These are phyloP conservation scores for Scheffersomyces titani DNA, from an alignment of 1,139 yeast species.

Conservation along the genomic window DNA sequence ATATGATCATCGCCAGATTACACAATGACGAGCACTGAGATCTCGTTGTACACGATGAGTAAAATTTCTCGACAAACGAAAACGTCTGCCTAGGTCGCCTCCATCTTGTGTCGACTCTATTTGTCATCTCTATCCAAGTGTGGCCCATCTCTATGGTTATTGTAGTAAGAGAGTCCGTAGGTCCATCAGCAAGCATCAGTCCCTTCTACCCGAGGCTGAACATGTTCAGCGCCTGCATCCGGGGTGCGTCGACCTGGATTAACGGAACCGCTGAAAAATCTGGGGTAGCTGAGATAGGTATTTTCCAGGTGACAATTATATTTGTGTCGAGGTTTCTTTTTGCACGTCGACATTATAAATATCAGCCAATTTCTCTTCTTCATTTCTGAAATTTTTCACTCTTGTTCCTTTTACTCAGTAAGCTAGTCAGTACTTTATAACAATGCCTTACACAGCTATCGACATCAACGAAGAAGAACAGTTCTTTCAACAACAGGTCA, in stretches of 20 bases:
- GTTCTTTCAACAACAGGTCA: slow-evolving; percentile 67
- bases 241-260: neutral
- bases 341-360: neutral
- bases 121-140: neutral
- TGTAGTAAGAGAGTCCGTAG: neutral
- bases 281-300: neutral
- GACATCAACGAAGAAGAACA: slow-evolving; percentile 63
- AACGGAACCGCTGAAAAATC: neutral
- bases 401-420: neutral
- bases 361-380: neutral
- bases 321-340: neutral
- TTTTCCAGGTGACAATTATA: neutral
- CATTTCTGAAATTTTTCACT: neutral
- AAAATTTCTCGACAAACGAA: neutral
- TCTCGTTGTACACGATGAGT: neutral
- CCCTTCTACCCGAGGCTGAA: neutral
- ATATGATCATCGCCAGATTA: neutral
- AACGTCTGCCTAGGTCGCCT: neutral
- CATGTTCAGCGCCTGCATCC: neutral
- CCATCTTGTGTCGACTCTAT: neutral
- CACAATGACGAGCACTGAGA: neutral
- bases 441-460: slow-evolving; percentile 54
- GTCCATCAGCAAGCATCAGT: neutral
- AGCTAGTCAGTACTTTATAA: neutral
- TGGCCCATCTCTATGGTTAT: neutral